These are phyloP conservation scores for Botryotinia globosa DNA, from an alignment of 2,329 filamentous ascomycete species.

Conservation along the genomic window DNA sequence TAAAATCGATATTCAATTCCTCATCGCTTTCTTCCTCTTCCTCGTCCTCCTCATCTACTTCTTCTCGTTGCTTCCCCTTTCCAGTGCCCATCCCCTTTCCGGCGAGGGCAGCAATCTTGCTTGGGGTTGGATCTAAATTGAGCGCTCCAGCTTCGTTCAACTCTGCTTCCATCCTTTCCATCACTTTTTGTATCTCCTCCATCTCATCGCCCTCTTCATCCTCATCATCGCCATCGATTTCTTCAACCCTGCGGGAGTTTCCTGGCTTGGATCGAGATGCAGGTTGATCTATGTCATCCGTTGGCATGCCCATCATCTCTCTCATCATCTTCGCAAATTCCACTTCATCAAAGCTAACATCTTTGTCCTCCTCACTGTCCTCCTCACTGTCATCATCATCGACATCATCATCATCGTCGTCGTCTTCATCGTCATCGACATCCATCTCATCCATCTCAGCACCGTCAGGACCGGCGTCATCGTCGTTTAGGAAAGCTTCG, in stretches of 20 bases:
- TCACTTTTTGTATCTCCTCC: slow-evolving; percentile 62
- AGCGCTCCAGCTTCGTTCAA: slow-evolving; percentile 67
- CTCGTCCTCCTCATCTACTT: slow-evolving; percentile 59
- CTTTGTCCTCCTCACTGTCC: slow-evolving; percentile 68
- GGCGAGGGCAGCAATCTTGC: slow-evolving; percentile 38
- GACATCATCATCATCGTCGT: slow-evolving; percentile 51
- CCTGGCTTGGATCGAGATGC: slow-evolving; percentile 9
- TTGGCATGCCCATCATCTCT: slow-evolving; percentile 76
- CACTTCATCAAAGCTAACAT: slow-evolving; percentile 77
- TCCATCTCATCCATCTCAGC: slow-evolving; percentile 72
- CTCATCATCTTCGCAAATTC: slow-evolving; percentile 86
- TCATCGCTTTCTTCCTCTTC: slow-evolving; percentile 53
- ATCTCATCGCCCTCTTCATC: slow-evolving; percentile 44
- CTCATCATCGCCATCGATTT: slow-evolving; percentile 40
- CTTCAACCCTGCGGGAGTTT: slow-evolving; percentile 27
- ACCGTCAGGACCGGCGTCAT: slow-evolving; percentile 75
- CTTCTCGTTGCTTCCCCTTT: slow-evolving; percentile 28
- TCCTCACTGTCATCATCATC: slow-evolving; percentile 51
- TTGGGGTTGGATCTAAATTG: slow-evolving; percentile 46
- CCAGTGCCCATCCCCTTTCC: slow-evolving; percentile 15
- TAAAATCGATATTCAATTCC: slow-evolving; percentile 76
- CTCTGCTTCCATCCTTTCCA: slow-evolving; percentile 70
- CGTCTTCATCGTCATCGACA: slow-evolving; percentile 49
- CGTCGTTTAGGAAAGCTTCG: slow-evolving; percentile 85
- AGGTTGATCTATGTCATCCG: slow-evolving; percentile 28